These are phyloP conservation scores for Eutypella sp. DNA, from an alignment of 2,329 filamentous ascomycete genomes.

Conservation along the genomic window DNA sequence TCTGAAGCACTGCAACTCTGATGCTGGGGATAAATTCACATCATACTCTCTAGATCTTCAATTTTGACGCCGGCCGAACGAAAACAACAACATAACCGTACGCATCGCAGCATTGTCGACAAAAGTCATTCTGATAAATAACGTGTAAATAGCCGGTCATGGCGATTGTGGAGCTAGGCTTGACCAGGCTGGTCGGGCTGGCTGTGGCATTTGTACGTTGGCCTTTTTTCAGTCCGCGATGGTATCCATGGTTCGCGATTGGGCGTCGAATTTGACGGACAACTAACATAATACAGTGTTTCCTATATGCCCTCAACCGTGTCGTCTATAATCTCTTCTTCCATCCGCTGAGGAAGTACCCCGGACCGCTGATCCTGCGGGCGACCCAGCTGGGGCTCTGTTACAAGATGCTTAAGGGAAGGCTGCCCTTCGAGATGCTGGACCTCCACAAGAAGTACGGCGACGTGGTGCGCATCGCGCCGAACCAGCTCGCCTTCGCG, in stretches of 20 bases:
- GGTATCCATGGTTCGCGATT: neutral
- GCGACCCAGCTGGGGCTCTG: slow-evolving; percentile 4
- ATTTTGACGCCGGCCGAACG: no score
- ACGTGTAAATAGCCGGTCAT: neutral
- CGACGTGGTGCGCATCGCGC: slow-evolving; percentile 33
- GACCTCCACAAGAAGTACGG: slow-evolving; percentile 31
- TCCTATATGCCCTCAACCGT: slow-evolving; percentile 2
- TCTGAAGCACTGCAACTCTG: no score
- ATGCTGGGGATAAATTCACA: no score
- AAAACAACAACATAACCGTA: no score
- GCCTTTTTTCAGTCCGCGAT: neutral
- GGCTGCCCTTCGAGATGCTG: slow-evolving; percentile 9
- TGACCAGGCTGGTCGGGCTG: neutral
- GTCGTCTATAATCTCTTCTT: slow-evolving; percentile 17
- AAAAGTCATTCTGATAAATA: no score
- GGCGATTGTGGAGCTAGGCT: neutral
- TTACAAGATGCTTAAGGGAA: slow-evolving; percentile 8
- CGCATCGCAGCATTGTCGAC: no score
- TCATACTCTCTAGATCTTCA: no score
- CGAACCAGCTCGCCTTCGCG: slow-evolving; percentile 35
- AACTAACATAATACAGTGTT: slow-evolving; percentile 1
- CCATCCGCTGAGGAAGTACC: slow-evolving; percentile 17
- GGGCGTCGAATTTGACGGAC: neutral
- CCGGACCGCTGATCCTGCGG: slow-evolving; percentile 15
- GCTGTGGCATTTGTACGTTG: neutral